Evolutionary conservation across 2,329 filamentous ascomycete genomes (phyloP).

Genomic region (Acarospora socialis): DNA sequence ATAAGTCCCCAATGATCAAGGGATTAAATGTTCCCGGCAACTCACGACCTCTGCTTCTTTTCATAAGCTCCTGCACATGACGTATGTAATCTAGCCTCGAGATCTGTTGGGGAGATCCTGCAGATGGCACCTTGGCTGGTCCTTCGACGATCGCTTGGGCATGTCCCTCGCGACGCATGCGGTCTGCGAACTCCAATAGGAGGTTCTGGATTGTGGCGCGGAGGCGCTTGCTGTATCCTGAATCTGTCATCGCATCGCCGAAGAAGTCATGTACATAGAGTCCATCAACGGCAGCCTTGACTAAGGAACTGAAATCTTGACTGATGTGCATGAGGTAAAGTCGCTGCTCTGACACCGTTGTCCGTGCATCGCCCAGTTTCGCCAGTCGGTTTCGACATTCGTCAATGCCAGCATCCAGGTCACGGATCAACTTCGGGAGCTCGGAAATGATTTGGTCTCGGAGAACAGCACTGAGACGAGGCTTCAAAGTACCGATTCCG

Average conservation of each 20-base stretch:
- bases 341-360: conserved; percentile 34
- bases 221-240: conserved; percentile 19
- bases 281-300: conserved; percentile 20
- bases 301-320: conserved; percentile 13
- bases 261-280: conserved; percentile 24
- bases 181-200: conserved; percentile 13
- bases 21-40: conserved; percentile 48
- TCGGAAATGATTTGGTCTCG: conserved; percentile 14
- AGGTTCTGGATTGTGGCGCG: conserved; percentile 20
- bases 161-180: conserved; percentile 11
- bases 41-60: conserved; percentile 37
- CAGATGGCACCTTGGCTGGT: no score
- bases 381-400: conserved; percentile 26
- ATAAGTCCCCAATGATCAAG: conserved; percentile 43
- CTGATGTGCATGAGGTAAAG: conserved; percentile 20
- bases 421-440: conserved; percentile 15
- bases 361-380: conserved; percentile 36
- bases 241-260: conserved; percentile 13
- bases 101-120: conserved; percentile 14
- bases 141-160: conserved; percentile 9
- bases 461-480: conserved; percentile 15
- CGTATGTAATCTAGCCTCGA: conserved; percentile 25
- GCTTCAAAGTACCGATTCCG: conserved; percentile 13
- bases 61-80: conserved; percentile 27
- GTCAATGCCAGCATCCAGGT: conserved; percentile 18